Base-by-base conservation (phyloP, 2,329 filamentous ascomycete species). In the Paracorniculantispora psalliotae region DNA sequence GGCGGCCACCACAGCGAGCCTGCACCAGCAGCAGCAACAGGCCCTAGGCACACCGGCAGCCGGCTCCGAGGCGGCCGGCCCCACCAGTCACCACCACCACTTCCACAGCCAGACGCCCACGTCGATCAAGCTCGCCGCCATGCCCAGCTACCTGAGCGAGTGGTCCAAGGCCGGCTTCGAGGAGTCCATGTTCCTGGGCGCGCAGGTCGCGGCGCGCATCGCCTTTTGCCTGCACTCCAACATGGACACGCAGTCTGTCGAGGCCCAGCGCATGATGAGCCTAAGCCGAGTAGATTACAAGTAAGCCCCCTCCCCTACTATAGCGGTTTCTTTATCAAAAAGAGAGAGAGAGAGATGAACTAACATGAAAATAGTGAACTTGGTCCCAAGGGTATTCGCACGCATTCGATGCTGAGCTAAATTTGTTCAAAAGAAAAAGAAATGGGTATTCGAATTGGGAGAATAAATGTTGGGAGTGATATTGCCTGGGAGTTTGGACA, bases 141-240 rank as follows among this genome's bases (percentile, higher is more conserved):
- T 90, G 65, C 92, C 92, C 0, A 89, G 90, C 56, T 96, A 97
- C 72, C 88, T 96, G 65, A 84, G 88, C 12, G 92, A 96, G 72
- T 97, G 92, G 91, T 91, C 91, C 69, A 92, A 89, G 74, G 84
- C 86, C 63, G 79, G 83, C 59, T 82, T 83, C 68, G 92, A 97
- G 68, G 92, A 97, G 73, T 85, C 89, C 51, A 85, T 87, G 68
- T 96, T 97, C 74, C 77, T 97, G 7, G 92, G 92, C 12, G 90
- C 91, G 2, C 91, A 96, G 73, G 89, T 96, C 33, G 91, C 90
- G 1, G 91, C 90, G 2, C 73, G 82, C 21, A 75, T 85, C 57
- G 81, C 81, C 2, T 85, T 81, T 66, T 84, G 81, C 66, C 72
- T 84, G 63, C 82, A 85, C 64, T 69, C 71, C 19, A 84, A 84